Percentiles rank a stretch among this genome's conserved stretches.
Conservation (phyloP, 257 asterid species). For the Ehretia macrophylla region DNA sequence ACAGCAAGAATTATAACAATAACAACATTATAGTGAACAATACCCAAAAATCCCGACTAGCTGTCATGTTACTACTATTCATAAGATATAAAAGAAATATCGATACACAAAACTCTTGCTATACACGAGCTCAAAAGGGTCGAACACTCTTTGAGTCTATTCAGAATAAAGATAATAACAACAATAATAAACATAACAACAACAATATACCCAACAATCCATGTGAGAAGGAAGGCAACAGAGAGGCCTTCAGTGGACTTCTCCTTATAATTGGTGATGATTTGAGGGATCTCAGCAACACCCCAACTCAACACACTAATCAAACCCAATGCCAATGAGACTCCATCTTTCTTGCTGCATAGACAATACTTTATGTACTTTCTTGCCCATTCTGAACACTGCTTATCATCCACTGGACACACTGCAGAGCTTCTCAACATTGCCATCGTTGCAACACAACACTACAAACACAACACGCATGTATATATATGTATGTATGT, state of each 20-base stretch:
- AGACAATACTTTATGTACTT: slow-evolving; percentile 11
- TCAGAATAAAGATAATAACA: too few relatives aligned
- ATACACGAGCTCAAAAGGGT: too few relatives aligned
- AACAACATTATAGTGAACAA: too few relatives aligned
- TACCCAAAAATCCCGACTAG: too few relatives aligned
- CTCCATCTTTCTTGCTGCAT: slow-evolving; percentile 10
- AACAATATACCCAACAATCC: slow-evolving; percentile 57
- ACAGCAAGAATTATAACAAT: too few relatives aligned
- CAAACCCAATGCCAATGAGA: slow-evolving; percentile 39
- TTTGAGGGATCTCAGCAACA: slow-evolving; percentile 74
- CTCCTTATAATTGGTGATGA: slow-evolving; percentile 49
- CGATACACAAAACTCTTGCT: too few relatives aligned
- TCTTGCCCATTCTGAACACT: slow-evolving; percentile 15
- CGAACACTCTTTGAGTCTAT: neutral
- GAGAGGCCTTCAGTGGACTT: slow-evolving; percentile 68
- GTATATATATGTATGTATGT: too few relatives aligned
- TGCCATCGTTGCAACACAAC: slow-evolving; percentile 3
- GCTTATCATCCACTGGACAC: slow-evolving; percentile 7
- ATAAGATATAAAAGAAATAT: too few relatives aligned
- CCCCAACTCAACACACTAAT: slow-evolving; percentile 62
- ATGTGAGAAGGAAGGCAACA: slow-evolving; percentile 48
- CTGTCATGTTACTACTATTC: too few relatives aligned
- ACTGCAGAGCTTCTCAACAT: neutral
- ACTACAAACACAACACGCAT: neutral
- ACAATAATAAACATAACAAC: neutral